phyloP scores from a whole-genome alignment of 2,329 filamentous ascomycete genomes.

The Periconia digitata region DNA sequence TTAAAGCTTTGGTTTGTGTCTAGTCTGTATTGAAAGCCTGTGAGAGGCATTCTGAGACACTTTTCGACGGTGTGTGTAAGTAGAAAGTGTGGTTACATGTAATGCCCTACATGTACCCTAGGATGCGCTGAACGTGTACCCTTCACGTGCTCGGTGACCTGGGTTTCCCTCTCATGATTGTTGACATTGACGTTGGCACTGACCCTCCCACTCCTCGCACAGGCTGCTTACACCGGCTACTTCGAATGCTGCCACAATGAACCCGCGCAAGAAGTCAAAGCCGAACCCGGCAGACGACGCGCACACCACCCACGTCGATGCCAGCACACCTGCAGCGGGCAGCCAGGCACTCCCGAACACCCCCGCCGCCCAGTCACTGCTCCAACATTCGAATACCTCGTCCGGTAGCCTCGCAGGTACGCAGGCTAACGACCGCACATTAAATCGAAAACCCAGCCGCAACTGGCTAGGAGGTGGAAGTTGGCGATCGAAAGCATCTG shows the following conservation, averaged over 20 bases:
- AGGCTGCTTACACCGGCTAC: conserved; percentile 10
- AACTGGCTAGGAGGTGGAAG: conserved; percentile 50
- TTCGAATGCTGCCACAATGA: conserved; percentile 32
- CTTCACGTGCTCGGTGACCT: conserved; percentile 1
- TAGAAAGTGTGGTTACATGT: too few relatives aligned
- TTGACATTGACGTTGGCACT: not conserved
- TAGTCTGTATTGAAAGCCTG: too few relatives aligned
- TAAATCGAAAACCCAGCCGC: conserved; percentile 25
- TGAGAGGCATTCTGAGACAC: too few relatives aligned
- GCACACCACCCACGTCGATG: conserved; percentile 12
- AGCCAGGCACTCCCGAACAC: conserved; percentile 19
- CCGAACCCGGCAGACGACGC: conserved; percentile 32
- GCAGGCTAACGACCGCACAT: conserved; percentile 13
- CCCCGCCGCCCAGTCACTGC: conserved; percentile 13
- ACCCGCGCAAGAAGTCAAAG: conserved; percentile 47
- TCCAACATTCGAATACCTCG: conserved; percentile 10
- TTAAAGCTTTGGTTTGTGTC: too few relatives aligned
- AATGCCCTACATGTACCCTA: too few relatives aligned
- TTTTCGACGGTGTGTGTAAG: too few relatives aligned
- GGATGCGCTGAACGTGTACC: conserved; percentile 25
- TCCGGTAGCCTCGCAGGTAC: conserved; percentile 2
- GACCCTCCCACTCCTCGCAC: conserved; percentile 1
- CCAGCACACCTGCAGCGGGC: conserved; percentile 16
- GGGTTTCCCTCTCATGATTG: conserved; percentile 11
- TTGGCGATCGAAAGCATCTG: conserved; percentile 50